phyloP scores from a whole-genome alignment of 768 basidiomycete genomes.

The Hirschioporus abietinus region DNA sequence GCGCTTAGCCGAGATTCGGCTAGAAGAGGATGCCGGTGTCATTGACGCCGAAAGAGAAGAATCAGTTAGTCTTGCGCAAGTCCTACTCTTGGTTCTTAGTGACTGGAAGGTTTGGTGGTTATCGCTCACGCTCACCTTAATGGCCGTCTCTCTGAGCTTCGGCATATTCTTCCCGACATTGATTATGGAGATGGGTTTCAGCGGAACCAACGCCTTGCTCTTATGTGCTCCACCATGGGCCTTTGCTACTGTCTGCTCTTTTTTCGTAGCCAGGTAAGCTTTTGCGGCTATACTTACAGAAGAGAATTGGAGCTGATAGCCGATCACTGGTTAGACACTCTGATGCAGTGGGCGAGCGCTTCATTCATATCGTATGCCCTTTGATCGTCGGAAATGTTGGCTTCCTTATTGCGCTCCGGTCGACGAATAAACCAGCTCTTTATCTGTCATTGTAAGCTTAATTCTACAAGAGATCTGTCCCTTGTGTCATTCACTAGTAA shows the following conservation, averaged over 20 bases:
- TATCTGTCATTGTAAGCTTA: constrained; percentile 27
- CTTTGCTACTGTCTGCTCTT: constrained; percentile 22
- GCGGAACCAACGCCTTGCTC: constrained; percentile 27
- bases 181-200: constrained; percentile 27
- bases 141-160: constrained; percentile 24
- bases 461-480: neutral
- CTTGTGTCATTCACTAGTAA: neutral
- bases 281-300: neutral
- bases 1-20: neutral
- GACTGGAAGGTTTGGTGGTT: constrained; percentile 35
- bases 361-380: constrained; percentile 30
- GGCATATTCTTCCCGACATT: constrained; percentile 30
- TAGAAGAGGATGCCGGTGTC: neutral
- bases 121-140: constrained; percentile 26
- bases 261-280: constrained; percentile 32
- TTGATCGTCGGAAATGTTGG: constrained; percentile 31
- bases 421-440: constrained; percentile 23
- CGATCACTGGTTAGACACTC: constrained; percentile 29
- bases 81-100: constrained; percentile 46
- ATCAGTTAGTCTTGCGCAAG: constrained; percentile 32
- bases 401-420: constrained; percentile 25
- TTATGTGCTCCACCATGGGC: constrained; percentile 31
- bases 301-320: constrained; percentile 4
- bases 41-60: constrained; percentile 18
- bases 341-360: constrained; percentile 36